Evolutionary conservation across 2,329 filamentous ascomycete species (phyloP).

Genomic region (Diplodia scrobiculata): DNA sequence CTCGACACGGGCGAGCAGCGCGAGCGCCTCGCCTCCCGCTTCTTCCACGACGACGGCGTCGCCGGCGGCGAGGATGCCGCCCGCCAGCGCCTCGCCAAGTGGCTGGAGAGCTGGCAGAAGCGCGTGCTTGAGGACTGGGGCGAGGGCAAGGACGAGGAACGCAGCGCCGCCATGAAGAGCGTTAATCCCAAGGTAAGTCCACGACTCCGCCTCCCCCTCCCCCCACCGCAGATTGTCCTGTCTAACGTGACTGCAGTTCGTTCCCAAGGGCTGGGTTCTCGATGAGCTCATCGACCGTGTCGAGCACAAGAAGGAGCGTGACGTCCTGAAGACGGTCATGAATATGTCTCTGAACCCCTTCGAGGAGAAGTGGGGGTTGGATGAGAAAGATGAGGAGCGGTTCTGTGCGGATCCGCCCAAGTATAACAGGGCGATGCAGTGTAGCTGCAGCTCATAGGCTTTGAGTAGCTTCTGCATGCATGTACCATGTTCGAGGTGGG

Average conservation of each 20-base stretch:
- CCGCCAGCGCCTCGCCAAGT: slow-evolving; percentile 68
- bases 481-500: neutral
- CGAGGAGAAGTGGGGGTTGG: slow-evolving; percentile 69
- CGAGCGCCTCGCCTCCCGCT: slow-evolving; percentile 66
- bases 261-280: slow-evolving; percentile 86
- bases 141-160: slow-evolving; percentile 58
- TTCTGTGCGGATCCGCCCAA: slow-evolving; percentile 85
- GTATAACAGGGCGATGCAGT: slow-evolving; percentile 79
- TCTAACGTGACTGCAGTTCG: slow-evolving; percentile 57
- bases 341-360: slow-evolving; percentile 84
- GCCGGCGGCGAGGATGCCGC: slow-evolving; percentile 62
- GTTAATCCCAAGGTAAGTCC: slow-evolving; percentile 75
- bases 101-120: slow-evolving; percentile 77
- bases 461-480: neutral
- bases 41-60: slow-evolving; percentile 76
- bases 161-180: slow-evolving; percentile 73
- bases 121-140: slow-evolving; percentile 78
- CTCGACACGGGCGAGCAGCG: slow-evolving; percentile 66
- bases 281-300: slow-evolving; percentile 91
- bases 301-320: slow-evolving; percentile 78
- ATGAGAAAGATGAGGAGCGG: slow-evolving; percentile 74
- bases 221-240: neutral
- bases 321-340: slow-evolving; percentile 76
- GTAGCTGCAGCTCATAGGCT: slow-evolving; percentile 88
- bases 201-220: neutral